Conservation (phyloP, 371 early-diverging fungal genomes). For the Mucor indicus region DNA sequence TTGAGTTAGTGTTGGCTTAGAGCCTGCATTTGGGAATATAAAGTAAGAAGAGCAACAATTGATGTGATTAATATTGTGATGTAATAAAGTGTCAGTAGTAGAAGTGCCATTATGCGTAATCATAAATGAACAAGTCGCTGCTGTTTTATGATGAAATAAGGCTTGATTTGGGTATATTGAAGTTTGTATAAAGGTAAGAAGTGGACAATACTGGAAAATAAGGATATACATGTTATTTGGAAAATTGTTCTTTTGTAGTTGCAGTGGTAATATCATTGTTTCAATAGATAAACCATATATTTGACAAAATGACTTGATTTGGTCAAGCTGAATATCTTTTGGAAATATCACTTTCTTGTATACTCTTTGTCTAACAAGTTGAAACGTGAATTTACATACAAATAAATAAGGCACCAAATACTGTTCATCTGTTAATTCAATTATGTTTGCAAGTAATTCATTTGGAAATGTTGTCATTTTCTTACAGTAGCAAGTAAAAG, state of each 20-base stretch:
- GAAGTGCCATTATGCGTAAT: constrained; percentile 12
- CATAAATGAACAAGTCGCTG: constrained; percentile 30
- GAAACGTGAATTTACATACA: constrained; percentile 23
- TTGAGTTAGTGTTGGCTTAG: constrained; percentile 28
- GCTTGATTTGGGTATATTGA: constrained; percentile 21
- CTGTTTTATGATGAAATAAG: constrained; percentile 3
- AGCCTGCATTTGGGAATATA: constrained; percentile 29
- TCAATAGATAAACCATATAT: constrained; percentile 30
- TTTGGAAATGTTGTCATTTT: not conserved
- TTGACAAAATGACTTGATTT: constrained; percentile 33
- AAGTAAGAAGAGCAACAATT: constrained; percentile 41
- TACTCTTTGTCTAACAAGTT: constrained; percentile 26
- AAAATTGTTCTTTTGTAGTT: constrained; percentile 22
- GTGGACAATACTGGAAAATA: constrained; percentile 27
- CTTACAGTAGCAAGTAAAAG: too few relatives aligned
- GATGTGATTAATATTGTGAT: constrained; percentile 1
- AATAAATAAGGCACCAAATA: constrained; percentile 6
- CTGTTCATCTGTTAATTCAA: constrained; percentile 5
- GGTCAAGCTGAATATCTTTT: constrained; percentile 5
- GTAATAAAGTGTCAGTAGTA: too few relatives aligned
- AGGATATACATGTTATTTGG: constrained; percentile 22
- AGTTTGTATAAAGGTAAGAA: constrained; percentile 31
- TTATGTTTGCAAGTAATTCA: not conserved
- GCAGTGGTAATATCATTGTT: constrained; percentile 40
- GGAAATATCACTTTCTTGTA: constrained; percentile 44